Conservation (phyloP, 495 filamentous ascomycete species). For the Xanthoparmelia taractica region DNA sequence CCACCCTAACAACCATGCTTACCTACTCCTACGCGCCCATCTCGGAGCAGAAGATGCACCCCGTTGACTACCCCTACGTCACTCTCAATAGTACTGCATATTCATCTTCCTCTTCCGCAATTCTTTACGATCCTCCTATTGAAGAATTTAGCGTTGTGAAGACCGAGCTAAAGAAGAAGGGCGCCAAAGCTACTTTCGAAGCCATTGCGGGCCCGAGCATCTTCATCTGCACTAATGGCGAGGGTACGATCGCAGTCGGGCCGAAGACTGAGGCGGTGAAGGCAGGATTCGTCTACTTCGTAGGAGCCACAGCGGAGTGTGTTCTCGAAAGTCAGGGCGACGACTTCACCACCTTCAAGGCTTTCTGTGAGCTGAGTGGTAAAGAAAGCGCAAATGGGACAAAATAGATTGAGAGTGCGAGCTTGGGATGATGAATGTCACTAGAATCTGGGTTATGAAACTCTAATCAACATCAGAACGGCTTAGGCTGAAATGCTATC, state of each 20-base stretch:
- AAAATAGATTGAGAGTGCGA: neutral
- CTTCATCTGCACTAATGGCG: slow-evolving; percentile 76
- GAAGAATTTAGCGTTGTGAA: slow-evolving; percentile 92
- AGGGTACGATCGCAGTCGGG: slow-evolving; percentile 77
- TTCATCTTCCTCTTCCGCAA: slow-evolving; percentile 56
- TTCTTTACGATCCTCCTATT: slow-evolving; percentile 90
- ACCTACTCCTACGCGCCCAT: slow-evolving; percentile 94
- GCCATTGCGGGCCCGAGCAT: slow-evolving; percentile 83
- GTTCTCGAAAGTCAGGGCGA: slow-evolving; percentile 60
- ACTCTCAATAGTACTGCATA: slow-evolving; percentile 73
- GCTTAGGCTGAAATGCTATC: neutral
- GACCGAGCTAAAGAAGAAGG: slow-evolving; percentile 59
- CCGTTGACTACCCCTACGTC: slow-evolving; percentile 73
- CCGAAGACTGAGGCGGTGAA: slow-evolving; percentile 63
- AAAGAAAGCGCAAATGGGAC: slow-evolving; percentile 41
- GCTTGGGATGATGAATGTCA: neutral
- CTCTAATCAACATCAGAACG: neutral
- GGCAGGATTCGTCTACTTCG: slow-evolving; percentile 83
- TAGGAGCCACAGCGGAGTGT: slow-evolving; percentile 82
- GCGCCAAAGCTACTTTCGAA: slow-evolving; percentile 79
- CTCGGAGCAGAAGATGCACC: slow-evolving; percentile 84
- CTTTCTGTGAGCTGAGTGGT: slow-evolving; percentile 79
- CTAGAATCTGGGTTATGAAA: neutral
- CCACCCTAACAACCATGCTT: slow-evolving; percentile 82
- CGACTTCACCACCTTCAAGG: slow-evolving; percentile 82